Conservation (phyloP, 805 yeast genomes). For the Sugiyamaella boreocaroliniensis region DNA sequence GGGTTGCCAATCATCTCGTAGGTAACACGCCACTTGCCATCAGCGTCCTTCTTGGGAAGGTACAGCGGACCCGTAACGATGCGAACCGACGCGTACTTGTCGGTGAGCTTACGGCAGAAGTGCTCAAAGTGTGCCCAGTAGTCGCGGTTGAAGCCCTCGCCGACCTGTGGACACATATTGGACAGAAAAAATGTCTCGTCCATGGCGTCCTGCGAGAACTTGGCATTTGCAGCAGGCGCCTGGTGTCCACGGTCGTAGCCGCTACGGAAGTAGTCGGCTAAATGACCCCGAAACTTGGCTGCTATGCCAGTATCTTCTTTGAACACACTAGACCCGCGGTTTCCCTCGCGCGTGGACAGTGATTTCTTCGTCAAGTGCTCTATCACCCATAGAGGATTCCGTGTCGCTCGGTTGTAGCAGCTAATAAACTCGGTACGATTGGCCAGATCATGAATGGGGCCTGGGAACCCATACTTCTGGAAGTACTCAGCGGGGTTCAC, state of each 20-base stretch:
- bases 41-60: conserved; percentile 70
- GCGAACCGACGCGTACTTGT: conserved; percentile 66
- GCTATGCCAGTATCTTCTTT: conserved; percentile 85
- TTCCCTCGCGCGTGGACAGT: conserved; percentile 40
- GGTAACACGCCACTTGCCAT: conserved; percentile 76
- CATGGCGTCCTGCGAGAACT: conserved; percentile 85
- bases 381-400: conserved; percentile 72
- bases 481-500: conserved; percentile 77
- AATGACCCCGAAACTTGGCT: conserved; percentile 58
- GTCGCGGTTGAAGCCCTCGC: conserved; percentile 94
- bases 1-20: conserved; percentile 97
- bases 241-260: conserved; percentile 97
- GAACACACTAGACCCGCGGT: conserved; percentile 75
- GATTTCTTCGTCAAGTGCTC: conserved; percentile 83
- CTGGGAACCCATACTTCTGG: conserved; percentile 85
- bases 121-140: conserved; percentile 97
- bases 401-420: conserved; percentile 75
- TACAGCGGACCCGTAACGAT: conserved; percentile 91
- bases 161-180: conserved; percentile 95
- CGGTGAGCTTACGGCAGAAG: conserved; percentile 71
- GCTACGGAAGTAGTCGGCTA: conserved; percentile 84
- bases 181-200: conserved; percentile 86
- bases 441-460: conserved; percentile 82
- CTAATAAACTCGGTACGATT: conserved; percentile 71
- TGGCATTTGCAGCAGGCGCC: conserved; percentile 97